Conservation (phyloP, 2,329 filamentous ascomycete species). For the Hypoxylon sp. region DNA sequence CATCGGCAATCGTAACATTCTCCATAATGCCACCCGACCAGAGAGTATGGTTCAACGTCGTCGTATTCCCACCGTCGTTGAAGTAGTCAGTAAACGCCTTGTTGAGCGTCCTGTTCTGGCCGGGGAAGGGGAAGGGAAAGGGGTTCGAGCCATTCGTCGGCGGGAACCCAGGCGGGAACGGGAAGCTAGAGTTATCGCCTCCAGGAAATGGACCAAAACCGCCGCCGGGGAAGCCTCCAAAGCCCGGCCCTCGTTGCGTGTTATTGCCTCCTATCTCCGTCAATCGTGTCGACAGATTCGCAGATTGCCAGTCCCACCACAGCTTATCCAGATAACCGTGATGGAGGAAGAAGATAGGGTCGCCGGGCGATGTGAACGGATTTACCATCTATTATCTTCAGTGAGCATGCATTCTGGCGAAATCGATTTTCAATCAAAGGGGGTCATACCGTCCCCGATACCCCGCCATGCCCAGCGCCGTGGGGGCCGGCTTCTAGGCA, state of each 20-base stretch:
- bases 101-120: conserved; percentile 29
- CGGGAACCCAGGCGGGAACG: conserved; percentile 31
- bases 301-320: conserved; percentile 50
- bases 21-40: conserved; percentile 48
- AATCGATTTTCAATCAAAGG: background rate
- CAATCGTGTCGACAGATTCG: conserved; percentile 43
- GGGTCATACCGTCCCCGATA: conserved; percentile 43
- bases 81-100: conserved; percentile 47
- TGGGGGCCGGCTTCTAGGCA: conserved; percentile 46
- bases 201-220: conserved; percentile 34
- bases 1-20: conserved; percentile 51
- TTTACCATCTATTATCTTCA: conserved; percentile 44
- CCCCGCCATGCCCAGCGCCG: conserved; percentile 44
- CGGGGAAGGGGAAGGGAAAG: conserved; percentile 35
- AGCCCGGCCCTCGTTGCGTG: conserved; percentile 19
- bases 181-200: conserved; percentile 26
- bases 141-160: conserved; percentile 29
- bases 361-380: conserved; percentile 44
- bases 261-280: conserved; percentile 47
- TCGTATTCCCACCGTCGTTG: conserved; percentile 48
- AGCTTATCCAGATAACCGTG: conserved; percentile 49
- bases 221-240: background rate
- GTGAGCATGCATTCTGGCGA: conserved; percentile 10
- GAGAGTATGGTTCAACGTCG: conserved; percentile 51
- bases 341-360: conserved; percentile 51